Percentiles rank a stretch among this genome's conserved stretches.
Conservation (phyloP, 306 rosid species). For the Glycyrrhiza uralensis region DNA sequence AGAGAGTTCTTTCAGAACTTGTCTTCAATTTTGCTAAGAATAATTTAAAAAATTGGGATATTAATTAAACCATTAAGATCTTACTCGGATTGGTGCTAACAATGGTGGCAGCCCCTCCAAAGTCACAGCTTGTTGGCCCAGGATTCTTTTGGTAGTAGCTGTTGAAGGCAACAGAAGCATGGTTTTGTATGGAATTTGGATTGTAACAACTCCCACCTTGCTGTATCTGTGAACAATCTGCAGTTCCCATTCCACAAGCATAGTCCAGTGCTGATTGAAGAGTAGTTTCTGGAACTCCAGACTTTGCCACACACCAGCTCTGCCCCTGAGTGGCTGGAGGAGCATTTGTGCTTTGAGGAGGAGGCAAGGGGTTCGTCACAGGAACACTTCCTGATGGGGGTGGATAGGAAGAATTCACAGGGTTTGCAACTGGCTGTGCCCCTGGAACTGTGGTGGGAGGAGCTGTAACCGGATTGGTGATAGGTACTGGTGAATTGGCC, state of each 20-base stretch:
- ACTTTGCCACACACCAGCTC: constrained; percentile 87
- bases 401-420: constrained; percentile 63
- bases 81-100: constrained; percentile 77
- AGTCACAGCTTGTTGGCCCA: constrained; percentile 76
- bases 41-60: not conserved
- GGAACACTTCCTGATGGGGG: constrained; percentile 58
- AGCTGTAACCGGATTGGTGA: constrained; percentile 44
- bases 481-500: constrained; percentile 45
- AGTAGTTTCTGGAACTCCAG: constrained; percentile 52
- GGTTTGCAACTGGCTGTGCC: constrained; percentile 51
- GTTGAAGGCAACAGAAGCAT: constrained; percentile 90
- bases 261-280: constrained; percentile 85
- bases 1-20: not conserved
- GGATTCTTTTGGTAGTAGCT: constrained; percentile 84
- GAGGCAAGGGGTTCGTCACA: constrained; percentile 47
- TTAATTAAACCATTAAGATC: constrained; percentile 1
- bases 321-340: constrained; percentile 59
- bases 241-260: constrained; percentile 66
- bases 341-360: constrained; percentile 55
- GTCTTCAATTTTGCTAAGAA: constrained; percentile 8
- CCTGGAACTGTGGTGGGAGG: constrained; percentile 56
- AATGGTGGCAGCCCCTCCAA: constrained; percentile 73
- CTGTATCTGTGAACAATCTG: constrained; percentile 81
- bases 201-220: constrained; percentile 74
- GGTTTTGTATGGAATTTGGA: constrained; percentile 71